These are phyloP conservation scores for Paspalum notatum DNA, from an alignment of 176 grass and related monocot genomes.

Conservation along the genomic window DNA sequence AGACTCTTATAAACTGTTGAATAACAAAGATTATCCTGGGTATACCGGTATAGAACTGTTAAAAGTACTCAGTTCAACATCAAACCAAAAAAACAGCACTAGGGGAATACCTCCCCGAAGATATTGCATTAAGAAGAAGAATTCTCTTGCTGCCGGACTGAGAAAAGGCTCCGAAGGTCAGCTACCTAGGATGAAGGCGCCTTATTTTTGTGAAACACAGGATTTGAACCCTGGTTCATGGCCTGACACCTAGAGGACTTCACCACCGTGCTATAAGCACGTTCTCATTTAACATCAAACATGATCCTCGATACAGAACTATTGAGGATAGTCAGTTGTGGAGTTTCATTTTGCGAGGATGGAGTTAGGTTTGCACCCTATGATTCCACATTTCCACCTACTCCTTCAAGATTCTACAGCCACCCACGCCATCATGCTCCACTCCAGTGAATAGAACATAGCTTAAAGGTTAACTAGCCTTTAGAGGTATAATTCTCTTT, in stretches of 20 bases:
- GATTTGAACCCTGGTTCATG: too few species aligned
- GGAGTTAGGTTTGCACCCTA: too few species aligned
- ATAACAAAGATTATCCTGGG: conserved; percentile 2
- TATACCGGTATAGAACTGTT: conserved; percentile 14
- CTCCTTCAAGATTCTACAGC: conserved; percentile 2
- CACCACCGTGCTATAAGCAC: too few species aligned
- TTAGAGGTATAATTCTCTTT: neutral
- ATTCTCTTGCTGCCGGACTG: too few species aligned
- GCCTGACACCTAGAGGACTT: too few species aligned
- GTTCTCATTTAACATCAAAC: too few species aligned
- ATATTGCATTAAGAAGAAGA: too few species aligned
- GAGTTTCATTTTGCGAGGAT: neutral
- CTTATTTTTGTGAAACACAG: too few species aligned
- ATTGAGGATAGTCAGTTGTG: neutral
- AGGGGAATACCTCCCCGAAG: too few species aligned
- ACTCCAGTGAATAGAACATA: conserved; percentile 7
- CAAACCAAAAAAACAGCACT: neutral
- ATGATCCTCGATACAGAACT: neutral
- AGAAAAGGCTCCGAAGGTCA: too few species aligned
- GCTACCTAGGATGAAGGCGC: too few species aligned
- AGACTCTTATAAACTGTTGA: conserved; percentile 15
- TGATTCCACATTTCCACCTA: neutral
- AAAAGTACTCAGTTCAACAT: neutral
- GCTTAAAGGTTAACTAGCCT: neutral
- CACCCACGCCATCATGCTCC: conserved; percentile 13